These are phyloP conservation scores for Trifolium subterraneum DNA, from an alignment of 306 rosid genomes.

Conservation along the genomic window DNA sequence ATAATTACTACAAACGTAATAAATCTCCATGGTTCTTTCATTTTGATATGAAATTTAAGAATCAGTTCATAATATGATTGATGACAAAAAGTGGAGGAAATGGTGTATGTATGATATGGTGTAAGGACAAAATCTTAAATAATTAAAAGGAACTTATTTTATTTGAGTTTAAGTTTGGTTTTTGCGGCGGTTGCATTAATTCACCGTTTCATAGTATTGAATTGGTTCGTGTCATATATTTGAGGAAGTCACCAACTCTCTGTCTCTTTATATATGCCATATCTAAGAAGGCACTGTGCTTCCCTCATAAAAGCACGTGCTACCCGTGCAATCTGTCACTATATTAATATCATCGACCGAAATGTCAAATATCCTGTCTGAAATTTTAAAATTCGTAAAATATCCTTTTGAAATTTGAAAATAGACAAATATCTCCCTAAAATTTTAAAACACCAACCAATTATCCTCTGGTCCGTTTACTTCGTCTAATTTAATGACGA, in stretches of 20 bases:
- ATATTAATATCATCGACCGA: too few species aligned
- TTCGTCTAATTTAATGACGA: too few species aligned
- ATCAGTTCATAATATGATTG: too few species aligned
- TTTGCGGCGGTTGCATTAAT: conserved; percentile 22
- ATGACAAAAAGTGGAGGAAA: neutral
- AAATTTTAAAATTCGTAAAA: too few species aligned
- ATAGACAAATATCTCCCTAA: too few species aligned
- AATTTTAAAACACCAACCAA: too few species aligned
- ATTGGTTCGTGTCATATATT: conserved; percentile 29
- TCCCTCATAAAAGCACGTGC: conserved; percentile 18
- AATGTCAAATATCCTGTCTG: too few species aligned
- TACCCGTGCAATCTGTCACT: neutral
- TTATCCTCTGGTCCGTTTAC: too few species aligned
- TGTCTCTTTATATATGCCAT: conserved; percentile 32
- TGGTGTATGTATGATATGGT: neutral
- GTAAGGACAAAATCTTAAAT: conserved; percentile 4
- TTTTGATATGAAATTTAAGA: neutral
- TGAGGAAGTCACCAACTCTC: conserved; percentile 33
- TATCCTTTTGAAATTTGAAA: too few species aligned
- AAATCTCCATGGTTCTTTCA: conserved; percentile 55
- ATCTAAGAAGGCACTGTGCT: conserved; percentile 33
- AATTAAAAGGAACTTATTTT: conserved; percentile 5
- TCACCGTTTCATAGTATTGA: conserved; percentile 32
- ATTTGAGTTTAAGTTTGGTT: conserved; percentile 5
- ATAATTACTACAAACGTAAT: conserved; percentile 39